Evolutionary conservation across 139 green algal genomes (phyloP).

Genomic region (Coelastrella sp.): DNA sequence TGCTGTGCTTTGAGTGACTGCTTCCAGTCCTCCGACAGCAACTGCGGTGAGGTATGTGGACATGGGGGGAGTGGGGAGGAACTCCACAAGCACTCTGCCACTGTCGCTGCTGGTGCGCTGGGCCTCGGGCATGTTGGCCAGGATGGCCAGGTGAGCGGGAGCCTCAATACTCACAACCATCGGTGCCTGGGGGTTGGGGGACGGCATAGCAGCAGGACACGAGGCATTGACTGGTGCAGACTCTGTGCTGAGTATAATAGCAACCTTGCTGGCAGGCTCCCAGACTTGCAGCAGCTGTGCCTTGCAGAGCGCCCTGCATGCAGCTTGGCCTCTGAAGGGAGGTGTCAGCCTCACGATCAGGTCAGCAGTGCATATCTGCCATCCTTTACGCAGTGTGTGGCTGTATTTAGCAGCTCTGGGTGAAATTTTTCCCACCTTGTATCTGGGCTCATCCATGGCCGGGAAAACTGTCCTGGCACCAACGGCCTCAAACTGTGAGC

Average conservation of each 20-base stretch:
- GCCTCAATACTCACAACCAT: conserved; percentile 50
- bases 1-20: background rate
- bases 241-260: background rate
- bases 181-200: background rate
- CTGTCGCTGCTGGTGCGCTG: background rate
- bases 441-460: conserved; percentile 50
- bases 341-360: too few species aligned
- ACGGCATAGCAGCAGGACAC: background rate
- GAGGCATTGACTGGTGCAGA: background rate
- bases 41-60: conserved; percentile 57
- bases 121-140: conserved; percentile 49
- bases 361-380: too few species aligned
- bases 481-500: conserved; percentile 48
- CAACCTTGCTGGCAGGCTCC: too few species aligned
- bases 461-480: conserved; percentile 48
- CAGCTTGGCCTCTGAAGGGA: too few species aligned
- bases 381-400: too few species aligned
- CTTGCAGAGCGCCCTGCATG: background rate
- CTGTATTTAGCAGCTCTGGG: too few species aligned
- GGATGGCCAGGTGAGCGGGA: conserved; percentile 10
- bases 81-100: background rate
- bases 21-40: conserved; percentile 43
- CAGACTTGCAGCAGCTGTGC: background rate
- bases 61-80: conserved; percentile 58
- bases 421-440: conserved; percentile 48